Base-by-base conservation (phyloP, 169 alveolate species). In the Neospora caninum region DNA sequence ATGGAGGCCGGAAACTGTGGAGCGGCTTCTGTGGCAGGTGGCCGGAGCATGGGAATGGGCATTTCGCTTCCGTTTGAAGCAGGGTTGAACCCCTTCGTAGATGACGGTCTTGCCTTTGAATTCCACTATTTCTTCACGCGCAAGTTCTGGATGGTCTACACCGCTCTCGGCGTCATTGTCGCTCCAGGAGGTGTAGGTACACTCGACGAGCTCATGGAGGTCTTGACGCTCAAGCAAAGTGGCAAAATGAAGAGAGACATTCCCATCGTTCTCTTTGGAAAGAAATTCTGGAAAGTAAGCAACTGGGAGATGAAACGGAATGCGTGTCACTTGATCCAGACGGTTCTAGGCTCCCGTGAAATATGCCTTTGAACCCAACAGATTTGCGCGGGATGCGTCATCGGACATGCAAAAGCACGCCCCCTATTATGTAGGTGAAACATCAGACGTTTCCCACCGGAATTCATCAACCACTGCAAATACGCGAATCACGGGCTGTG, bases 1-100 rank as follows among this genome's bases (percentile, higher is more conserved):
- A 96, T 96, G 97, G 97, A 96, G 80, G 97, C 97, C 70, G 97
- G 97, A 27, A 96, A 96, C 91, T 93, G 94, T 43, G 97, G 97
- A 1, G 96, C 97, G 43, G 70, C 80, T 54, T 96, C 95, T 39
- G 97, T 91, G 42, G 91, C 93, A 45, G 97, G 97, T 10, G 96
- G 86, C 0, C 96, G 96, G 7, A 78, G 93, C 84, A 92, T 96
- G 96, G 97, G 97, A n/a, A 93, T 96, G 91, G 95, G 96, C 54
- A 91, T 96, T 91, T 58, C 97, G 10, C 95, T 96, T 45, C 97
- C 97, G 34, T 95, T 94, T 95, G 97, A 96, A 88, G 49, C 89
- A 53, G 96, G 96, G 29, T 93, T 96, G 70, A 96, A 96, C 64
- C 91, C 80, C 67, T 95, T 93, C 91, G 96, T 96, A 31, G 96